Base-by-base conservation (phyloP, 768 basidiomycete species). In the Pisolithus marmoratus region DNA sequence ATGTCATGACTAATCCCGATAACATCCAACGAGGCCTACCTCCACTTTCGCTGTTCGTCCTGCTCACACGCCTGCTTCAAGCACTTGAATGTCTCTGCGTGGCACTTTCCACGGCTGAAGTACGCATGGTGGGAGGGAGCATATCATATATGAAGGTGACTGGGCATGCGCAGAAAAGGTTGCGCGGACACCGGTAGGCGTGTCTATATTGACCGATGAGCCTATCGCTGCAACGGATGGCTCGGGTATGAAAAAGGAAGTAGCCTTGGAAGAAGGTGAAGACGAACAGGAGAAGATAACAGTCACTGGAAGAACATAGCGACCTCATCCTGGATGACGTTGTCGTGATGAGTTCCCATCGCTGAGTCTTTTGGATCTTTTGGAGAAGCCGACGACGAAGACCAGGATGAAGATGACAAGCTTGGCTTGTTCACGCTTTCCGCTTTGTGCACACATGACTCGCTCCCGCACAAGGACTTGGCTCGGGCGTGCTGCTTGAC, bases 401-500 rank as follows among this genome's bases (percentile, higher is more conserved):
- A 72, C 0, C 71, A 71, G 0, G 70, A 56, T 6, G 66, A 60
- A 17, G 67, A 61, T 11, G 61, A 60, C 3, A 36, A 46, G 9
- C 24, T 17, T 15, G 50, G 65, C 46, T 48, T 59, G 42, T 86
- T 79, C 55, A 99, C 72, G n/a, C n/a, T n/a, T n/a, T n/a, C n/a
- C n/a, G n/a, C n/a, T 97, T 99, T 65, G 94, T 93, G 7, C 95
- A 98, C 66, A 87, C 94, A 2, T 72, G 77, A 22, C 55, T 87
- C 12, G 74, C 68, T 5, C 78, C 82, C 0, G 90, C 87, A 0
- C 60, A 81, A 59, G 94, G 93, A 5, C 82, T 83, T 2, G 94
- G 97, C 64, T 68, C 77, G 37, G 87, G 95, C 0, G 83, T 94
- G n/a, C 64, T 94, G 56, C 65, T 71, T 34, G 95, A 94, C 3